Base-by-base conservation (phyloP, 805 yeast genomes). In the Myxozyma nipponensis region DNA sequence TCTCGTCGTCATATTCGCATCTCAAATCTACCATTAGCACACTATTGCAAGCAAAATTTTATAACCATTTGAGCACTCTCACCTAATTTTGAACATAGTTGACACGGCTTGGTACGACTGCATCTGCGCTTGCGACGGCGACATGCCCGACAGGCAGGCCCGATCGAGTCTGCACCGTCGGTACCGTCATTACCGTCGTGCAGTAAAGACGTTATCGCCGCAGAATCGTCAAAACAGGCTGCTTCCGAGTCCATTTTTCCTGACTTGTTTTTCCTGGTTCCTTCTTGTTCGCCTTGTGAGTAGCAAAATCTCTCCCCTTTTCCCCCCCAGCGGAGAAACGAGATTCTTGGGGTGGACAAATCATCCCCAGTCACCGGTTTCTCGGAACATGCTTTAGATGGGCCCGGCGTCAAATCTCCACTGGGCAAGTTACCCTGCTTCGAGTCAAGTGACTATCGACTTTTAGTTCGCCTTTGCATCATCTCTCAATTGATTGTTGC, bases 1-100 rank as follows among this genome's bases (percentile, higher is more conserved):
- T 21, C 13, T 36, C 39, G 19, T 43, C 43, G 13, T 32, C 35
- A 17, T 24, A 44, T 35, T 28, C 30, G 36, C 34, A 44, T 4
- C 4, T 17, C 18, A 43, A 4, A 43, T 43, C 30, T 28, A 40
- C 21, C 32, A 35, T 19, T 22, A 18, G 4, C 30, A 38, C 30
- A 44, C 17, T 9, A 42, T 18, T 4, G n/a, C 25, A 41, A 25
- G 18, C 13, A 23, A 41, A 23, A 15, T 37, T 19, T 15, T n/a
- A 42, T 22, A 42, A 32, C 9, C 9, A 42, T 22, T n/a, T n/a
- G n/a, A n/a, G n/a, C n/a, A n/a, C n/a, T n/a, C 24, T 13, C 21
- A 28, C 34, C 32, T 15, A 28, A 23, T 25, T 38, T 23, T 17
- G 25, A 38, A 43, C 24, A 43, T 17, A 38, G 28, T 13, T 18